Conservation (phyloP, 2,329 filamentous ascomycete genomes). For the Fusarium sp. region DNA sequence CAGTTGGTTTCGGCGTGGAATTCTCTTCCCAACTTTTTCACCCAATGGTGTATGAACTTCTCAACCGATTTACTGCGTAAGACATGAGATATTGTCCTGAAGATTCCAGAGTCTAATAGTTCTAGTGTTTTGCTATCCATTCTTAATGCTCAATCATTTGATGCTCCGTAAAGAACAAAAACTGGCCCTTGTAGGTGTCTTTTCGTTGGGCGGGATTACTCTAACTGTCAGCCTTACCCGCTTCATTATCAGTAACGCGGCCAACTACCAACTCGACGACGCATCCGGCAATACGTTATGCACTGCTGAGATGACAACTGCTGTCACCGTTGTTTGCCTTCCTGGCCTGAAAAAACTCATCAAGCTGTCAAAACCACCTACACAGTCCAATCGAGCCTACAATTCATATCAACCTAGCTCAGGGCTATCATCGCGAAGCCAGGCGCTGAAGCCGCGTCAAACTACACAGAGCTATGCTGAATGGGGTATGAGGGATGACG, state of each 20-base stretch:
- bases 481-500: conserved; percentile 21
- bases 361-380: not conserved
- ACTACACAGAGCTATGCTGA: conserved; percentile 11
- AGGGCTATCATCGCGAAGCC: rapidly evolving
- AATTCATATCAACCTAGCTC: not conserved
- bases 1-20: conserved; percentile 22
- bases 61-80: conserved; percentile 14
- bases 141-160: conserved; percentile 7
- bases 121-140: conserved; percentile 18
- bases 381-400: not conserved
- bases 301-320: conserved; percentile 22
- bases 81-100: rapidly evolving
- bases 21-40: not conserved
- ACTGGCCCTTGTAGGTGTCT: conserved; percentile 2
- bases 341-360: conserved; percentile 15
- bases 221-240: not conserved
- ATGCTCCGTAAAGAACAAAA: conserved; percentile 15
- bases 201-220: conserved; percentile 21
- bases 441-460: not conserved
- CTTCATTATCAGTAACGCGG: not conserved
- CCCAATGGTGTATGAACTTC: conserved; percentile 24
- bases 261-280: conserved; percentile 4
- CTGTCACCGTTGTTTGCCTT: conserved; percentile 11
- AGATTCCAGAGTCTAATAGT: not conserved
- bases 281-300: conserved; percentile 10